Evolutionary conservation across 805 yeast genomes (phyloP).

Genomic region (Ogataea zsoltii): DNA sequence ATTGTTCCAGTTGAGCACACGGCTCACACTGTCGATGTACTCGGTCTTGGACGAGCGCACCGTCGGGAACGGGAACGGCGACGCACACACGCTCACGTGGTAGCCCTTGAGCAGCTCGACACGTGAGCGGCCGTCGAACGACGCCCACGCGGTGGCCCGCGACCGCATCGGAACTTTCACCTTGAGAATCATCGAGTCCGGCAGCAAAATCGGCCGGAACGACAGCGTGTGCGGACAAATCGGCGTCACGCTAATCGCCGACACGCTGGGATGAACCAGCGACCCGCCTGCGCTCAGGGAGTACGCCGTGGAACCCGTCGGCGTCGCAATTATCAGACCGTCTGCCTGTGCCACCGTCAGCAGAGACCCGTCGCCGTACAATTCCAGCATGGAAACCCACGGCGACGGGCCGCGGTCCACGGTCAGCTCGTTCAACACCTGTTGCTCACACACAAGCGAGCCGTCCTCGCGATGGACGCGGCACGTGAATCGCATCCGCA

Average conservation of each 20-base stretch:
- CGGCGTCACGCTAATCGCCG: conserved; percentile 91
- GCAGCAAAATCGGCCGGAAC: conserved; percentile 87
- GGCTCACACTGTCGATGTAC: conserved; percentile 79
- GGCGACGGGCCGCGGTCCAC: conserved; percentile 95
- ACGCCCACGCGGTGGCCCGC: conserved; percentile 93
- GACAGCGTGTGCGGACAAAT: conserved; percentile 95
- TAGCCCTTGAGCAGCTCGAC: conserved; percentile 82
- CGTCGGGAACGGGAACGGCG: conserved; percentile 93
- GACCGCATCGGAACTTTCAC: conserved; percentile 79
- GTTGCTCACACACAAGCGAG: conserved; percentile 60
- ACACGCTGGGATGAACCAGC: conserved; percentile 89
- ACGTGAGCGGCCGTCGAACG: conserved; percentile 91
- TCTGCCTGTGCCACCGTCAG: conserved; percentile 93
- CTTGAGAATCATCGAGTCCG: conserved; percentile 86
- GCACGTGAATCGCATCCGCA: conserved; percentile 88
- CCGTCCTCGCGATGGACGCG: conserved; percentile 61
- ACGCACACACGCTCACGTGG: conserved; percentile 80
- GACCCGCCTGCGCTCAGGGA: conserved; percentile 95
- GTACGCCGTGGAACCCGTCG: conserved; percentile 96
- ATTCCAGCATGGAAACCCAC: conserved; percentile 82
- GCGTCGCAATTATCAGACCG: conserved; percentile 89
- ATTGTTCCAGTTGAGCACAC: conserved; percentile 91
- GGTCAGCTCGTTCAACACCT: conserved; percentile 85
- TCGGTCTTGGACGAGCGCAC: conserved; percentile 74
- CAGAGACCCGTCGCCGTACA: conserved; percentile 83